Conservation (phyloP, 805 yeast genomes). For the Debaryomyces maramus region DNA sequence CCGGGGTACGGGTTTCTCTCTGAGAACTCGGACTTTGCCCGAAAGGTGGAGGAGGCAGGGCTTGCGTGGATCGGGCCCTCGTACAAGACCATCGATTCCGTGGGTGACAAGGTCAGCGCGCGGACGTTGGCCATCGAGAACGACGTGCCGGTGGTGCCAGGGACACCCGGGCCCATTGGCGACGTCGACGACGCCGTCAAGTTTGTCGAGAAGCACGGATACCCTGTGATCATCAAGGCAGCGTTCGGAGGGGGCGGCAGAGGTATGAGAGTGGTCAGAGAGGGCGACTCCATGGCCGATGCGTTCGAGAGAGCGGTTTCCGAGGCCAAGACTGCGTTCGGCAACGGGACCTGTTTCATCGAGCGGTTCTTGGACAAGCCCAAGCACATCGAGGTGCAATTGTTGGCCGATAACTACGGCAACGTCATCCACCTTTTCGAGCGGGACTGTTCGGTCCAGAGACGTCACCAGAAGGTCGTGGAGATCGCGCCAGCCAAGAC, state of each 20-base stretch:
- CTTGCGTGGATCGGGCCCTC: slow-evolving; percentile 97
- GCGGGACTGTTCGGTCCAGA: slow-evolving; percentile 99
- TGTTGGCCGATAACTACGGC: slow-evolving; percentile 90
- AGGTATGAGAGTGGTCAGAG: slow-evolving; percentile 98
- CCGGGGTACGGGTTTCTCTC: slow-evolving; percentile 65
- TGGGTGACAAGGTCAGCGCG: slow-evolving; percentile 96
- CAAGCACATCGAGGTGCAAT: slow-evolving; percentile 96
- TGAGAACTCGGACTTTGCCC: slow-evolving; percentile 91
- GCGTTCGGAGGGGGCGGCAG: slow-evolving; percentile 99
- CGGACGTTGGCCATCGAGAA: slow-evolving; percentile 80
- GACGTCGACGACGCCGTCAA: slow-evolving; percentile 70
- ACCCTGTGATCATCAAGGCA: slow-evolving; percentile 96
- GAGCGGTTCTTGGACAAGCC: slow-evolving; percentile 95
- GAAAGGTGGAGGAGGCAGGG: slow-evolving; percentile 85
- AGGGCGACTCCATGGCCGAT: slow-evolving; percentile 89
- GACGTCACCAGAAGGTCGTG: slow-evolving; percentile 98
- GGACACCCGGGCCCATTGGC: slow-evolving; percentile 96
- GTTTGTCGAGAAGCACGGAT: slow-evolving; percentile 84
- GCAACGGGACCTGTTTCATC: slow-evolving; percentile 97
- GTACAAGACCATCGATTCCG: slow-evolving; percentile 81
- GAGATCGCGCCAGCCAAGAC: slow-evolving; percentile 98
- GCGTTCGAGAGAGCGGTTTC: slow-evolving; percentile 92
- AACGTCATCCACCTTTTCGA: slow-evolving; percentile 94
- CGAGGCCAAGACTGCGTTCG: slow-evolving; percentile 94
- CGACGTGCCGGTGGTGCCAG: slow-evolving; percentile 92